These are phyloP conservation scores for Leccinum pachyderme DNA, from an alignment of 1,284 basidiomycete genomes.

Conservation along the genomic window DNA sequence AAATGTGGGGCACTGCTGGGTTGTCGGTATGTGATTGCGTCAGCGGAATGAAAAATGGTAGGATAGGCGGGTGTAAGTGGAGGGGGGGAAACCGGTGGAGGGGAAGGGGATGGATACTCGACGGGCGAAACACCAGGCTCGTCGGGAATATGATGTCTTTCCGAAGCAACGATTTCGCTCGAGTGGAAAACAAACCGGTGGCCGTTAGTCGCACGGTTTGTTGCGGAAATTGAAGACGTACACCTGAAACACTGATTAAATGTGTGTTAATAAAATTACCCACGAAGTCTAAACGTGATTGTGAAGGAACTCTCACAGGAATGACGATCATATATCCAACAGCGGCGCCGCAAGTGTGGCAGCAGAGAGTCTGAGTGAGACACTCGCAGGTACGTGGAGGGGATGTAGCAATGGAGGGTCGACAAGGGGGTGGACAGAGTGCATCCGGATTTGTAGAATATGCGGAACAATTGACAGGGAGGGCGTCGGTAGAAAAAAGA, in stretches of 20 bases:
- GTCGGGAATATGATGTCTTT: constrained; percentile 66
- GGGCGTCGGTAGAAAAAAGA: constrained; percentile 80
- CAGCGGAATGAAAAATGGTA: constrained; percentile 15
- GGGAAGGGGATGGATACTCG: constrained; percentile 35
- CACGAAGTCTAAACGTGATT: constrained; percentile 2
- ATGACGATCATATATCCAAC: constrained; percentile 79
- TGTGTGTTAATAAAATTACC: constrained; percentile 12
- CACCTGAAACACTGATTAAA: constrained; percentile 59
- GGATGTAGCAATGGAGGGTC: constrained; percentile 28
- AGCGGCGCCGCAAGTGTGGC: constrained; percentile 74
- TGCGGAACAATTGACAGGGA: constrained; percentile 74
- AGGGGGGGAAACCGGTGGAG: constrained; percentile 28
- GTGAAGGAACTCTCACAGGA: constrained; percentile 43
- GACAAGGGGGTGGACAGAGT: constrained; percentile 38
- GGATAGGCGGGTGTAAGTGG: constrained; percentile 25
- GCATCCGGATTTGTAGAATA: constrained; percentile 48
- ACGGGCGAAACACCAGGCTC: constrained; percentile 66
- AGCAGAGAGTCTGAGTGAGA: constrained; percentile 73
- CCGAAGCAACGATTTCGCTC: constrained; percentile 66
- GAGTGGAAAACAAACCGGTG: constrained; percentile 90
- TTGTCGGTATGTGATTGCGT: constrained; percentile 17
- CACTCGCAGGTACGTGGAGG: constrained; percentile 62
- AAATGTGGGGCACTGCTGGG: constrained; percentile 12
- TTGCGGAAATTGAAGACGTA: constrained; percentile 62
- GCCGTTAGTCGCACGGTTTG: constrained; percentile 74